Percentiles rank a stretch among this genome's conserved stretches.
These are phyloP conservation scores for Rubus parviflorus DNA, from an alignment of 306 rosid genomes.

Conservation along the genomic window DNA sequence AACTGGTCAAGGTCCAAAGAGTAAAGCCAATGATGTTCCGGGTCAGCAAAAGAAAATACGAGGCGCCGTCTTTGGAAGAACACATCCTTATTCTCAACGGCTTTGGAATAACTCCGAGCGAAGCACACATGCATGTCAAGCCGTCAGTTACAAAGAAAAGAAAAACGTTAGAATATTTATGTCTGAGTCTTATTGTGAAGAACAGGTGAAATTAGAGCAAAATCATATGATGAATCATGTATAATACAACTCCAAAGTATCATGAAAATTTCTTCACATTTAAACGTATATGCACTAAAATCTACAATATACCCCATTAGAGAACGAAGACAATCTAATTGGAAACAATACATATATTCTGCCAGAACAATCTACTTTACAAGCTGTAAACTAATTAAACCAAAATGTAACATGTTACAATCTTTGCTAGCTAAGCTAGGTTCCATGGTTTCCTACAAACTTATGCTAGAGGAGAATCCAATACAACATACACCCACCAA, in stretches of 20 bases:
- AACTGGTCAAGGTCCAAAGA: no score
- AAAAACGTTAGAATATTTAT: no score
- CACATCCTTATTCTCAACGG: no score
- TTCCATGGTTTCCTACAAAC: slow-evolving; percentile 9
- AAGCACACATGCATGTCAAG: no score
- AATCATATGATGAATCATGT: no score
- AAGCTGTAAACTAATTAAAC: background rate
- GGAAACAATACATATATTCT: background rate
- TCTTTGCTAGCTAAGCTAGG: slow-evolving; percentile 3
- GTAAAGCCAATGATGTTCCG: no score
- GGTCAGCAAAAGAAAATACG: no score
- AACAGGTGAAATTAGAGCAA: no score
- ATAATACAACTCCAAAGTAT: background rate
- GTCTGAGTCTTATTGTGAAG: no score
- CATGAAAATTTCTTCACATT: background rate
- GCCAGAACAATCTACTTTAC: background rate
- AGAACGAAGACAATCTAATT: background rate
- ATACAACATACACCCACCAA: slow-evolving; percentile 37
- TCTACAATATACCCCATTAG: background rate
- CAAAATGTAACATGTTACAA: background rate
- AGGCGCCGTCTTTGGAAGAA: no score
- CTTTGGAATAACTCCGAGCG: no score
- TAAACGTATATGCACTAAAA: background rate
- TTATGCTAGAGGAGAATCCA: slow-evolving; percentile 28
- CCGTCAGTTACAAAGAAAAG: no score